Evolutionary conservation across 2,329 filamentous ascomycete species (phyloP), one percentile per base, ranked within the genome.

Genomic region (Simplicillium sp.): DNA sequence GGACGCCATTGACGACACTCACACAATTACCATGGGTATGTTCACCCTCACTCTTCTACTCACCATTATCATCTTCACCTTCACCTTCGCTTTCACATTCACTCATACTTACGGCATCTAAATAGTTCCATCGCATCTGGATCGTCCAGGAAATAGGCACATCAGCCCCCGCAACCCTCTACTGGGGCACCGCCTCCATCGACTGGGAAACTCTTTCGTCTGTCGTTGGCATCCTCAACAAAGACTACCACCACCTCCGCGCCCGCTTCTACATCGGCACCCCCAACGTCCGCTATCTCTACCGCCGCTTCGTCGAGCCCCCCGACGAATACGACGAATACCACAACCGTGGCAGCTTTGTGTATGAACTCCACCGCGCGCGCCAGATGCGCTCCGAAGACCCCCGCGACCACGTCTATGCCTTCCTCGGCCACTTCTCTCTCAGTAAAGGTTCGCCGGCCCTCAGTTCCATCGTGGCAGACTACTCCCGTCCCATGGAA

Each of bases 71-170:
- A 35, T 37, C 16, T 44, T 46, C 16, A 46, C n/a, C n/a, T n/a
- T n/a, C n/a, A n/a, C n/a, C n/a, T n/a, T n/a, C n/a, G n/a, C n/a
- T n/a, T n/a, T n/a, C n/a, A n/a, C n/a, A n/a, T 18, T 29, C 15
- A 4, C 14, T 15, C 8, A 34, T n/a, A 16, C 38, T 44, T 17
- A 46, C 38, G 7, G 5, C 37, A 15, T n/a, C n/a, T n/a, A n/a
- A n/a, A n/a, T 25, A 61, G 60, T 62, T 62, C 29, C 52, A 54
- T 20, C 54, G 59, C 11, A 53, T 60, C 32, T 62, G 59, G 59
- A 60, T 62, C 25, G 58, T 59, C 16, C 59, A 62, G 29, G 59
- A 62, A 16, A 61, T 62, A 17, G 59, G 59, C 33, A 62, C 59
- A 2, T 29, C 36, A 3, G 49, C 59, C 2, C 48, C 58, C 0